Conservation (phyloP, 2,329 filamentous ascomycete species). For the Onygenales sp. region DNA sequence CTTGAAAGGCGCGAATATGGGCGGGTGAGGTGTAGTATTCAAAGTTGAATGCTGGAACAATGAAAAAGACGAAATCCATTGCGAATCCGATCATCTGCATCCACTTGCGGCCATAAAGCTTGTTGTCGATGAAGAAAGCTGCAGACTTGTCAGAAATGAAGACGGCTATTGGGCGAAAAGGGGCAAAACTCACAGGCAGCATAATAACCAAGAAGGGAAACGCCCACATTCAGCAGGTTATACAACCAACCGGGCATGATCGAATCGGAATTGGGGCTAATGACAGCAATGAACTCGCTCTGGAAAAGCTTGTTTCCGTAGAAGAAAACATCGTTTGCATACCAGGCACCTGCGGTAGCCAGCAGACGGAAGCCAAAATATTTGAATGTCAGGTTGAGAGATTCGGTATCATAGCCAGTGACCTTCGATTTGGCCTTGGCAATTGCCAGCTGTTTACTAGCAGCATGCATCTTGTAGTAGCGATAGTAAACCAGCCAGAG, state of each 20-base stretch:
- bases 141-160: background rate
- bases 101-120: slow-evolving; percentile 88
- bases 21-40: slow-evolving; percentile 64
- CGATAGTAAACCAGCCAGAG: slow-evolving; percentile 95
- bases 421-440: slow-evolving; percentile 81
- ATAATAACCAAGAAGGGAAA: slow-evolving; percentile 84
- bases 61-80: slow-evolving; percentile 86
- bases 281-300: slow-evolving; percentile 74
- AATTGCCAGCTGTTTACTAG: slow-evolving; percentile 68
- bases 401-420: slow-evolving; percentile 85
- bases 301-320: slow-evolving; percentile 99
- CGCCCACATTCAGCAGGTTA: slow-evolving; percentile 83
- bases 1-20: slow-evolving; percentile 81
- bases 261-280: slow-evolving; percentile 58
- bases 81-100: slow-evolving; percentile 95
- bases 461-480: slow-evolving; percentile 86
- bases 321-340: slow-evolving; percentile 96
- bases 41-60: slow-evolving; percentile 83
- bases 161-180: background rate
- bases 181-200: slow-evolving; percentile 47
- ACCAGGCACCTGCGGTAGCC: slow-evolving; percentile 84
- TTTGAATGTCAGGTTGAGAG: slow-evolving; percentile 65
- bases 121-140: slow-evolving; percentile 81
- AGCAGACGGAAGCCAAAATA: slow-evolving; percentile 81
- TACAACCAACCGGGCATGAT: slow-evolving; percentile 85